phyloP scores from a whole-genome alignment of 345 rosid genomes.

The Mangifera indica region DNA sequence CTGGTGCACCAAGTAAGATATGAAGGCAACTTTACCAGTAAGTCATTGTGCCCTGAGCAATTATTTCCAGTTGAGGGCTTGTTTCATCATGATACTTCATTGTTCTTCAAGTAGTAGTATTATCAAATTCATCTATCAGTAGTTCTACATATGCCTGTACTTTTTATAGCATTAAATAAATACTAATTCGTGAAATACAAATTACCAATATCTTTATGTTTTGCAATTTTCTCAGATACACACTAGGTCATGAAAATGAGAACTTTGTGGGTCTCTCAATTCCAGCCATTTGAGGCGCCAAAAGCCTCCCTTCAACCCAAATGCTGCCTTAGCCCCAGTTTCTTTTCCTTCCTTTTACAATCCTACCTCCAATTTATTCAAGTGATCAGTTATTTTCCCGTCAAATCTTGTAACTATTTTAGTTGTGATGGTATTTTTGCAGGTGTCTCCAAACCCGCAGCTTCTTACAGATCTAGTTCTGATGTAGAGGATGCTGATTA shows the following conservation, averaged over 20 bases:
- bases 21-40: constrained; percentile 56
- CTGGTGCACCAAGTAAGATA: constrained; percentile 64
- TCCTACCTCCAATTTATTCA: background rate
- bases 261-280: constrained; percentile 59
- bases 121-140: background rate
- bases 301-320: no score
- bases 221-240: constrained; percentile 40
- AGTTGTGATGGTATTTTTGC: constrained; percentile 16
- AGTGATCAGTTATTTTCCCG: background rate
- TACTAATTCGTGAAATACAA: background rate
- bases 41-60: constrained; percentile 10
- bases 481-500: constrained; percentile 36
- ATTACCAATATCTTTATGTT: background rate
- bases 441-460: constrained; percentile 56
- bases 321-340: no score
- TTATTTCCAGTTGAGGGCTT: background rate
- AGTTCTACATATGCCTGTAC: background rate
- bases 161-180: background rate
- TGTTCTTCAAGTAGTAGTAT: background rate
- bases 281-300: no score
- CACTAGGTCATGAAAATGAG: constrained; percentile 55
- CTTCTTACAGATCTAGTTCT: constrained; percentile 51
- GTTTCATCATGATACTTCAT: background rate
- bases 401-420: background rate
- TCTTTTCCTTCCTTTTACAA: no score